Evolutionary conservation across 768 basidiomycete genomes (phyloP).

Genomic region (Jaapia argillacea): DNA sequence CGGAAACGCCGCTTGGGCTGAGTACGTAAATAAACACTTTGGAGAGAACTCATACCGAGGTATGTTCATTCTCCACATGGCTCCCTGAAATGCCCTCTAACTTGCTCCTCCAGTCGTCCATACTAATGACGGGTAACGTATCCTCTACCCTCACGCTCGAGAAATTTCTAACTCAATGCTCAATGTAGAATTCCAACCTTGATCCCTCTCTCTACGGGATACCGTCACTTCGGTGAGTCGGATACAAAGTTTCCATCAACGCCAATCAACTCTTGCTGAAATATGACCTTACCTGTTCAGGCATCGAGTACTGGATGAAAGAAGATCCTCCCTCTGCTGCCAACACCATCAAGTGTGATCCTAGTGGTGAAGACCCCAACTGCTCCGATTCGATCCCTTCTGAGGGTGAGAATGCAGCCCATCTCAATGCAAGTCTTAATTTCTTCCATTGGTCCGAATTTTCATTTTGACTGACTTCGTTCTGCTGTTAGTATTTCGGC

Average conservation of each 20-base stretch:
- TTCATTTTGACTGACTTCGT: too few relatives aligned
- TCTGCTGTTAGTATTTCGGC: too few relatives aligned
- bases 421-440: slow-evolving; percentile 10
- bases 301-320: slow-evolving; percentile 42
- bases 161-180: neutral
- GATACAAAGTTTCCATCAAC: neutral
- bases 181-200: slow-evolving; percentile 39
- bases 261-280: neutral
- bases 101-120: slow-evolving; percentile 31
- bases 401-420: slow-evolving; percentile 34
- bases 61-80: neutral
- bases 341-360: slow-evolving; percentile 31
- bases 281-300: slow-evolving; percentile 13
- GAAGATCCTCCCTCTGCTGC: slow-evolving; percentile 29
- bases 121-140: slow-evolving; percentile 33
- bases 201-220: slow-evolving; percentile 36
- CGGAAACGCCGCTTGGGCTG: neutral
- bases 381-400: slow-evolving; percentile 40
- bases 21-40: neutral
- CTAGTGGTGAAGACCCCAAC: slow-evolving; percentile 36
- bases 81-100: neutral
- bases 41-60: neutral
- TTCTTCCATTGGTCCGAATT: too few relatives aligned
- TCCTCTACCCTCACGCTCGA: neutral
- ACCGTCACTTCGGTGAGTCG: slow-evolving; percentile 39